Percentiles rank a stretch among this genome's conserved stretches.
Evolutionary conservation across 140 eudicot genomes (phyloP).

Genomic region (Oenanthe javanica): DNA sequence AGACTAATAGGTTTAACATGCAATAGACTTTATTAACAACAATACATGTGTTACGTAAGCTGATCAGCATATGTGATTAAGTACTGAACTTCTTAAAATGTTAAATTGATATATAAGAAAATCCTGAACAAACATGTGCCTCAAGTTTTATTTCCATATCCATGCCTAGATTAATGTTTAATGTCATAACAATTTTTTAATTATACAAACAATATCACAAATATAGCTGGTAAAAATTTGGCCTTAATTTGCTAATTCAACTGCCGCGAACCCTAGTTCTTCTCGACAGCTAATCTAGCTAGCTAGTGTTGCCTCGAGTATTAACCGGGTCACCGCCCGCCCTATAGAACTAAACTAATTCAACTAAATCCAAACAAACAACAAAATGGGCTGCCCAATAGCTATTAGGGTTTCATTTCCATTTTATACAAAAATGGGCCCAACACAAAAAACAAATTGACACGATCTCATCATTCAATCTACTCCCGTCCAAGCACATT

Average conservation of each 20-base stretch:
- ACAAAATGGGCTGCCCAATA: neutral
- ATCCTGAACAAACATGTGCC: neutral
- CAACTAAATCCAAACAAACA: neutral
- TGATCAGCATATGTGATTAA: neutral
- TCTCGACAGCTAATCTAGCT: neutral
- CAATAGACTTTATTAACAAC: neutral
- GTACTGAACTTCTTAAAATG: neutral
- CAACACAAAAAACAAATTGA: neutral
- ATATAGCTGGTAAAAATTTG: neutral
- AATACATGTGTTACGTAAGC: neutral
- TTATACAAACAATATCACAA: neutral
- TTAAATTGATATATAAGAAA: neutral
- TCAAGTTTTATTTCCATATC: neutral
- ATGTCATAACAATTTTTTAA: neutral
- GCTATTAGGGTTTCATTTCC: constrained; percentile 7
- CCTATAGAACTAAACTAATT: neutral
- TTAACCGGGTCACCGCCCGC: neutral
- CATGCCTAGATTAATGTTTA: neutral
- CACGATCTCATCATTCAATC: neutral
- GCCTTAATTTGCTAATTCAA: no score
- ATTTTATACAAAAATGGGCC: neutral
- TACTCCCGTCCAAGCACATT: neutral
- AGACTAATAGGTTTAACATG: neutral
- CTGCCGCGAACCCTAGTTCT: constrained; percentile 3
- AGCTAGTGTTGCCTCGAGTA: neutral